Conservation (phyloP, 495 filamentous ascomycete species). For the Cercophora sp. region DNA sequence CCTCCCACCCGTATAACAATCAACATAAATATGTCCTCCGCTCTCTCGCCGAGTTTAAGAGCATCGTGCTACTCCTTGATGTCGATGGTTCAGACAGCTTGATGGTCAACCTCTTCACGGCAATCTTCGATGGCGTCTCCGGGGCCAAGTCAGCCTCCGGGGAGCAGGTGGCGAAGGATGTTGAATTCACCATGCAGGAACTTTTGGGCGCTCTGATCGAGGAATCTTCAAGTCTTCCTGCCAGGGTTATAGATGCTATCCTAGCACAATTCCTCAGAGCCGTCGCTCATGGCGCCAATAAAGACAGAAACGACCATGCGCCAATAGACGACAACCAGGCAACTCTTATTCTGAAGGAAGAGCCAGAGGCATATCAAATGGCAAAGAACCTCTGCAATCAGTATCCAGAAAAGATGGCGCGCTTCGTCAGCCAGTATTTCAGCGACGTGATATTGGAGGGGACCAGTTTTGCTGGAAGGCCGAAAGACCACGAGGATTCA, state of each 20-base stretch:
- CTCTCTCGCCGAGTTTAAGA: constrained; percentile 89
- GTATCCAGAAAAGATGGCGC: constrained; percentile 90
- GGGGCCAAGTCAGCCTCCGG: constrained; percentile 68
- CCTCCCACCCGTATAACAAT: constrained; percentile 83
- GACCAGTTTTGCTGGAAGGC: constrained; percentile 51
- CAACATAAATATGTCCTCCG: constrained; percentile 88
- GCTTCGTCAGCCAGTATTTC: constrained; percentile 92
- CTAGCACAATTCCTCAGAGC: constrained; percentile 92
- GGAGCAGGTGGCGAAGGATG: constrained; percentile 80
- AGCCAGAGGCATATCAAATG: constrained; percentile 92
- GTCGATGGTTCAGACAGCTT: constrained; percentile 73
- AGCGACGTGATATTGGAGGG: constrained; percentile 92
- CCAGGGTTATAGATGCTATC: constrained; percentile 85
- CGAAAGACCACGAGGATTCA: constrained; percentile 46
- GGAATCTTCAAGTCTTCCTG: constrained; percentile 73
- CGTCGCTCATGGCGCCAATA: constrained; percentile 57
- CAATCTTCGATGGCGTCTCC: constrained; percentile 90
- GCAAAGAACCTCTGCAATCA: constrained; percentile 87
- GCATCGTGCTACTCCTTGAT: constrained; percentile 89
- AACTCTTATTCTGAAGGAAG: constrained; percentile 75
- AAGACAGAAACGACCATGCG: constrained; percentile 48
- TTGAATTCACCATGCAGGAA: constrained; percentile 86
- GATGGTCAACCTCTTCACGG: constrained; percentile 73
- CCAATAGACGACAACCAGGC: constrained; percentile 54
- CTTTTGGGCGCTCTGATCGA: constrained; percentile 83